These are phyloP conservation scores for cucumber (Cucumis sativus) DNA, from an alignment of 306 rosid genomes.

Conservation along the genomic window Cucumber_9930_V3 NC_026657.2:24960501-24961000, in stretches of 20 bases:
- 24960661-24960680: background rate
- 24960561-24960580: background rate
- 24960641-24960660: background rate
- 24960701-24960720: background rate
- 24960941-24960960: constrained; percentile 3
- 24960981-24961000: background rate
- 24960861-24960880: background rate
- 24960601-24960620: background rate
- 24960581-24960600: background rate
- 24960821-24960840: background rate
- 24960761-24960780: background rate
- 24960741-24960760: constrained; percentile 2
- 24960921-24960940: background rate
- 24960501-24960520: no score
- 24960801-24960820: background rate
- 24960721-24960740: background rate
- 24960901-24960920: background rate
- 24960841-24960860: background rate
- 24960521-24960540: background rate
- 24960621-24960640: background rate
- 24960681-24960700: background rate
- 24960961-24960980: constrained; percentile 6
- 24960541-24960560: constrained; percentile 1
- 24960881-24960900: background rate
- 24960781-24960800: background rate